Base-by-base conservation (phyloP, 495 filamentous ascomycete genomes). In the Daldinia caldariorum region DNA sequence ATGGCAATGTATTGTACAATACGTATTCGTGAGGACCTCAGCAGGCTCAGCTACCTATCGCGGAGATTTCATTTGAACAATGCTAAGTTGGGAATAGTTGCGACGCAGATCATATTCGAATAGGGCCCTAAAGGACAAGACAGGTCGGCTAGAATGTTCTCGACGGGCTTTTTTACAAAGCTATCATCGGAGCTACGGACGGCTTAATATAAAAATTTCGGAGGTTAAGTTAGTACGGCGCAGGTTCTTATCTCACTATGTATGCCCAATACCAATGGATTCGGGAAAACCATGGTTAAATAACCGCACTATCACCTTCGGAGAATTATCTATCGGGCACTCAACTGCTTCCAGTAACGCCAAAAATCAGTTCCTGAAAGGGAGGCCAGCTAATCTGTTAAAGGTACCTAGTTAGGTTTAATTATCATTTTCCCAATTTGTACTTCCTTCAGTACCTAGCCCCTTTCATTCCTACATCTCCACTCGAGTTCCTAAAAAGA, bases 91-190 rank as follows among this genome's bases (percentile, higher is more conserved):
- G 9, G 6, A 35, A 35, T 35, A 10, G 1, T 5, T 3, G 2
- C 34, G 9, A 7, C 6, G 2, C 3, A 26, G 26, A 35, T 10
- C 34, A 7, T 20, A 47, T 7, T 47, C 18, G 16, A 51, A 51
- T 37, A 18, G 37, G 18, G 29, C 34, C 22, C 26, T 7, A 34
- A 12, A 34, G 49, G 26, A 35, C 22, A 26, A 26, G 26, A 3
- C 3, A 26, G 26, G 26, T 26, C 26, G n/a, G 13, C 60, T 18
- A 69, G 58, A 68, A 47, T 47, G 29, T 69, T 69, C 38, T 55
- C 18, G 50, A 16, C 38, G 22, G 41, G 9, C 49, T 60, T 55
- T 67, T 67, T 26, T 26, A 3, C 26, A 26, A 1, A 58, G 37
- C 55, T 54, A 20, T 14, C 37, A 35, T 51, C 34, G 51, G 58